Base-by-base conservation (phyloP, 2,329 filamentous ascomycete species). In the Monilinia polystroma region DNA sequence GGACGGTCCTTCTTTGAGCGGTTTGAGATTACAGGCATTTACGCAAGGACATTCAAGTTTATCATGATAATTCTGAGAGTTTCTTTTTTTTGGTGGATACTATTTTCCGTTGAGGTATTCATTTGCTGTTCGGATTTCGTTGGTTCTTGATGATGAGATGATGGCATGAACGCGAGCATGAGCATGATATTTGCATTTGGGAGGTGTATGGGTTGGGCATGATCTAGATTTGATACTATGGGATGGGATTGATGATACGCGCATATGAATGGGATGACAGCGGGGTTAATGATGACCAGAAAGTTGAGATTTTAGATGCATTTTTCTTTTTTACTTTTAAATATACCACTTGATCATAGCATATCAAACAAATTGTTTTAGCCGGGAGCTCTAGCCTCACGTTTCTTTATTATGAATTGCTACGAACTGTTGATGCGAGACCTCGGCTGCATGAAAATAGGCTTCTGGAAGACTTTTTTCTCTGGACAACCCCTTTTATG, bases 1-100 rank as follows among this genome's bases (percentile, higher is more conserved):
- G 58, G 69, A 70, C 10, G 56, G 47, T 38, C 64, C 26, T 45
- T 49, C 29, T n/a, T 66, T 53, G 23, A 62, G 56, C 8, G 64
- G 26, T 51, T 54, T 66, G 38, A 62, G 45, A 20, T 41, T 62
- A 8, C 58, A 62, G 47, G 58, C 58, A 38, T 62, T 62, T 11
- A 62, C 58, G 35, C 58, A 62, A 38, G 58, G 45, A 4, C 58
- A 62, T 41, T 51, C 58, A 62, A 62, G 47, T 51, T 26, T 62
- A 38, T 51, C 58, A 26, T 62, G 45, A 62, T 41, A 14, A 51
- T 62, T 41, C 8, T 41, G n/a, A 45, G 45, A 20, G 58, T 62
- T 51, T 23, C n/a, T 62, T 38, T 62, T 11, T 10, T 23, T 51
- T 20, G 4, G 45, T 52, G 8, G 29, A 47, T 10, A 26, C 16